Conservation (phyloP, 495 filamentous ascomycete species). For the Aspergillus indologenus region DNA sequence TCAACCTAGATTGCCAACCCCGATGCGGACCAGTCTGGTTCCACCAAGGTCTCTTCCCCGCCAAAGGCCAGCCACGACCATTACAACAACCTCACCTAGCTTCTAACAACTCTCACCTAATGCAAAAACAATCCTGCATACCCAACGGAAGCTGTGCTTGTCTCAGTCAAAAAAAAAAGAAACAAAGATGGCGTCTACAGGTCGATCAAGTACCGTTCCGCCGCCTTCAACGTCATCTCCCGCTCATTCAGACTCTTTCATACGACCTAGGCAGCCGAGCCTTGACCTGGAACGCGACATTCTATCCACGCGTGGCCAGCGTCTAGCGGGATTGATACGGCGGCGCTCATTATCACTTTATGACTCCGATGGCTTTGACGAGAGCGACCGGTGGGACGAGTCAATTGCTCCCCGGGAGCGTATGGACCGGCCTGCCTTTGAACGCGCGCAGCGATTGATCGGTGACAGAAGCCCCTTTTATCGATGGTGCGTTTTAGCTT, state of each 20-base stretch:
- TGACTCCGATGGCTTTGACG: conserved; percentile 23
- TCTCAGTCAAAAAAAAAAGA: not conserved
- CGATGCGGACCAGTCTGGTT: not conserved
- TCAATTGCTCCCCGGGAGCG: conserved; percentile 21
- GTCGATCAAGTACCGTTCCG: conserved; percentile 10
- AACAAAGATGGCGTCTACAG: conserved; percentile 7
- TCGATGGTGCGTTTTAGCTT: conserved; percentile 30
- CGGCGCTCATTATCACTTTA: conserved; percentile 28
- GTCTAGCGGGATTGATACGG: conserved; percentile 25
- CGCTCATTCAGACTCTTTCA: conserved; percentile 15
- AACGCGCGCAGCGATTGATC: conserved; percentile 27
- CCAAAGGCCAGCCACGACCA: not conserved
- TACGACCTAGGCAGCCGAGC: conserved; percentile 32
- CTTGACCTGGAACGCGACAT: conserved; percentile 34
- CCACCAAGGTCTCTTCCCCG: not conserved
- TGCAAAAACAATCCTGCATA: too few species aligned
- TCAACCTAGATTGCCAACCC: not conserved
- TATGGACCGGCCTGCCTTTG: conserved; percentile 10
- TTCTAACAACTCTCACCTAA: too few species aligned
- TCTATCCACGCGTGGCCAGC: conserved; percentile 38
- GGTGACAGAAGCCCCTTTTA: conserved; percentile 35
- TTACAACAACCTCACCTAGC: not conserved
- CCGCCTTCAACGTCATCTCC: conserved; percentile 16
- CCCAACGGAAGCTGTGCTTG: not conserved
- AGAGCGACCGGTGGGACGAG: conserved; percentile 13